Conservation (phyloP, 1,284 basidiomycete species). For the Cutaneotrichosporon daszewskae region DNA sequence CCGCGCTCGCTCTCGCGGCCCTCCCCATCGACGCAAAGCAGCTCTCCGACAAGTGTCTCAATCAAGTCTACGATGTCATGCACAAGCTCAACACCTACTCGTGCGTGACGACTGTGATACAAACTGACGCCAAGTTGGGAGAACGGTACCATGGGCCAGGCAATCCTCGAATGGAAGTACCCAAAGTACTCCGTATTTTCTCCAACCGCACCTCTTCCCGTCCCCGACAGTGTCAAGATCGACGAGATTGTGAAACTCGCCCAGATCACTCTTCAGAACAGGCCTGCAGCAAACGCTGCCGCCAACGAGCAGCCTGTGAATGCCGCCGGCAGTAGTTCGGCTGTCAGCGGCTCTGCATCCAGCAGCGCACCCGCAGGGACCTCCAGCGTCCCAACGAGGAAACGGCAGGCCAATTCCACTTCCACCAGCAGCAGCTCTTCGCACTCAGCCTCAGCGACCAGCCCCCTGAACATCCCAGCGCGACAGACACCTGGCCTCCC, state of each 20-base stretch:
- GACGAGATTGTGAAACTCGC: conserved; percentile 55
- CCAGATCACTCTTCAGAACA: conserved; percentile 32
- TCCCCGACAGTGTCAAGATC: conserved; percentile 49
- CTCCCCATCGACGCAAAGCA: conserved; percentile 5
- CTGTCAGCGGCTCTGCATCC: not conserved
- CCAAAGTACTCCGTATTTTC: conserved; percentile 61
- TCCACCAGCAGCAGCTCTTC: no score
- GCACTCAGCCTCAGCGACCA: not conserved
- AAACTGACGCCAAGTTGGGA: conserved; percentile 58
- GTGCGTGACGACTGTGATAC: not conserved
- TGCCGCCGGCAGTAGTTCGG: not conserved
- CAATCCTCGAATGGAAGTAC: conserved; percentile 63
- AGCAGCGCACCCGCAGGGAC: not conserved
- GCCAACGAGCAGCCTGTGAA: not conserved
- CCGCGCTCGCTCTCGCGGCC: conserved; percentile 1
- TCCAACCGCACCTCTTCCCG: conserved; percentile 19
- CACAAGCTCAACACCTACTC: conserved; percentile 15
- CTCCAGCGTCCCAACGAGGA: not conserved
- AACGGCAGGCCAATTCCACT: no score
- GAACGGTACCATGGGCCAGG: conserved; percentile 67
- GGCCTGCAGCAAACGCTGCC: conserved; percentile 13
- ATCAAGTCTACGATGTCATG: conserved; percentile 29
- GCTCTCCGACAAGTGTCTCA: no score
- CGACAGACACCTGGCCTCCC: conserved; percentile 6
- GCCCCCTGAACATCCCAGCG: conserved; percentile 8